Conservation (phyloP, 2,329 filamentous ascomycete genomes). For the Exophiala bonariae region DNA sequence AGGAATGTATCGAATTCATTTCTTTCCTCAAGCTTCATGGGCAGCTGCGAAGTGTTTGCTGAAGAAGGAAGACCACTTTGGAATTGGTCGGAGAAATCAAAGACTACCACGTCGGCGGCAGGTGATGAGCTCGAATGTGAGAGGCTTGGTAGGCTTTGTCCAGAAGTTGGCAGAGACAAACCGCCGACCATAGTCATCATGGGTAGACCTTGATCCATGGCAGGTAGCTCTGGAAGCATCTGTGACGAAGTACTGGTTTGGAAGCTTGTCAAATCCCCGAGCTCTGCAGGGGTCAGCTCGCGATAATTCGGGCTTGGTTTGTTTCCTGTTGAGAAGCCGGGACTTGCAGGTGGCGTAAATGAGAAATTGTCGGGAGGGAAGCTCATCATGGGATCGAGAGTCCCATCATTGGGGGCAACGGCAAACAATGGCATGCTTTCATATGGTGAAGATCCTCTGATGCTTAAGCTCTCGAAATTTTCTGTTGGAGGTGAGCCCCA, state of each 20-base stretch:
- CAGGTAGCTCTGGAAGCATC: conserved; percentile 22
- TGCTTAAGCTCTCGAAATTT: conserved; percentile 40
- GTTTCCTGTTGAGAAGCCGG: conserved; percentile 40
- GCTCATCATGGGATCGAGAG: conserved; percentile 24
- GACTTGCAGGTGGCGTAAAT: conserved; percentile 49
- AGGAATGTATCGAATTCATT: conserved; percentile 31
- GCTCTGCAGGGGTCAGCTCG: conserved; percentile 38
- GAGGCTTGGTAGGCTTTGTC: conserved; percentile 24
- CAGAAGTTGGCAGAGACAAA: conserved; percentile 2
- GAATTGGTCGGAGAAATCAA: conserved; percentile 25
- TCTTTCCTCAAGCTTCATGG: conserved; percentile 20
- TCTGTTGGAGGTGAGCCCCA: conserved; percentile 45
- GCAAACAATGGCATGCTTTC: conserved; percentile 31
- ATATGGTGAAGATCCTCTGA: conserved; percentile 34
- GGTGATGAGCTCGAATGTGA: conserved; percentile 27
- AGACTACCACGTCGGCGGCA: conserved; percentile 24
- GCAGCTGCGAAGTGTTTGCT: conserved; percentile 15
- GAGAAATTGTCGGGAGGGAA: conserved; percentile 43
- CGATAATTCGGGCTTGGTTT: conserved; percentile 38
- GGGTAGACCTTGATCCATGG: conserved; percentile 17
- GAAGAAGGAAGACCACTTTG: conserved; percentile 2
- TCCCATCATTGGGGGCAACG: conserved; percentile 10
- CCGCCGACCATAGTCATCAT: conserved; percentile 11
- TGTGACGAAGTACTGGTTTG: conserved; percentile 8
- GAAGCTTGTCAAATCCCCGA: conserved; percentile 14